Percentiles rank a stretch among this genome's conserved stretches.
These are phyloP conservation scores for Dovyalis caffra DNA, from an alignment of 345 rosid species.

Conservation along the genomic window DNA sequence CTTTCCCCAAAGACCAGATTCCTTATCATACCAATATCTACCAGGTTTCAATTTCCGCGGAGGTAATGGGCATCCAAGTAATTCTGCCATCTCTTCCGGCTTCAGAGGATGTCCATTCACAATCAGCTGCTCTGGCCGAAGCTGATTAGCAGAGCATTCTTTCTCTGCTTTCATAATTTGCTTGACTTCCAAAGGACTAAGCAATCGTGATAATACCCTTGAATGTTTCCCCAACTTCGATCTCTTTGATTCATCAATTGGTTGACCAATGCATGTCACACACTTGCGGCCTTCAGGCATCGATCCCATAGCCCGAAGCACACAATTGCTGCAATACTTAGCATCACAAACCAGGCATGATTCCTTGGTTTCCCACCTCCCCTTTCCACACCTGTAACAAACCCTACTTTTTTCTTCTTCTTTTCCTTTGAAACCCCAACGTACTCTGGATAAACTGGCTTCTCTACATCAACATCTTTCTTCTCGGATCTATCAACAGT, in stretches of 20 bases:
- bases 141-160: constrained; percentile 91
- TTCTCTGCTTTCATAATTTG: constrained; percentile 98
- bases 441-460: constrained; percentile 49
- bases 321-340: constrained; percentile 88
- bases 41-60: constrained; percentile 92
- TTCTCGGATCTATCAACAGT: constrained; percentile 50
- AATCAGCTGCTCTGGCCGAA: constrained; percentile 84
- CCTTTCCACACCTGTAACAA: constrained; percentile 81
- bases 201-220: constrained; percentile 67
- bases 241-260: constrained; percentile 87
- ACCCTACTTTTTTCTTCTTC: constrained; percentile 56
- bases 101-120: constrained; percentile 83
- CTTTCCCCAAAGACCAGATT: constrained; percentile 98
- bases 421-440: constrained; percentile 59
- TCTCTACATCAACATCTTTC: constrained; percentile 48
- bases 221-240: constrained; percentile 73
- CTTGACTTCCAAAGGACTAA: constrained; percentile 92
- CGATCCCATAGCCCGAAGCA: constrained; percentile 97
- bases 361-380: constrained; percentile 94
- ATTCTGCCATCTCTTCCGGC: constrained; percentile 85
- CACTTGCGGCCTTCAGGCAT: constrained; percentile 99
- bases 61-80: constrained; percentile 73
- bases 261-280: constrained; percentile 74
- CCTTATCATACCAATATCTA: constrained; percentile 97
- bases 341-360: constrained; percentile 92